Conservation (phyloP, 2,329 filamentous ascomycete genomes). For the Coniochaeta sp. region DNA sequence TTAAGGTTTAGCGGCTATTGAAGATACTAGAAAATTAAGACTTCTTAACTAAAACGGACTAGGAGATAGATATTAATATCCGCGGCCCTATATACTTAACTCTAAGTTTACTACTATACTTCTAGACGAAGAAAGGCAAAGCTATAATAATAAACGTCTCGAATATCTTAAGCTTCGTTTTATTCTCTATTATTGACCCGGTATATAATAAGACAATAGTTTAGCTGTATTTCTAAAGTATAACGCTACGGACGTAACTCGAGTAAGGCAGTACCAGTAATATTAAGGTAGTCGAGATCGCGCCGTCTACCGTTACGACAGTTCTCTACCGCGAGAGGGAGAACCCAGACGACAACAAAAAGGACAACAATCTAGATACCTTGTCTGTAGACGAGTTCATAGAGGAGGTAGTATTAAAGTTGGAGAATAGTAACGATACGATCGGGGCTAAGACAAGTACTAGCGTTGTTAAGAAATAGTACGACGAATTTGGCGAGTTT, state of each 20-base stretch:
- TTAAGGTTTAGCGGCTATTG: slow-evolving; percentile 48
- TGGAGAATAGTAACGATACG: slow-evolving; percentile 38
- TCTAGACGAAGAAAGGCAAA: slow-evolving; percentile 32
- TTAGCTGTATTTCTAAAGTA: slow-evolving; percentile 48
- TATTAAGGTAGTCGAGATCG: slow-evolving; percentile 46
- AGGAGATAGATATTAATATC: slow-evolving; percentile 53
- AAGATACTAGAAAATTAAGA: slow-evolving; percentile 28
- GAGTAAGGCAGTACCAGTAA: slow-evolving; percentile 21
- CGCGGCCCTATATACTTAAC: slow-evolving; percentile 50
- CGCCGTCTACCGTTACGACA: slow-evolving; percentile 45
- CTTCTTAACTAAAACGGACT: slow-evolving; percentile 42
- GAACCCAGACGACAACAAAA: slow-evolving; percentile 53
- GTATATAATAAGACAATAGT: slow-evolving; percentile 55
- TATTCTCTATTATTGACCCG: slow-evolving; percentile 45
- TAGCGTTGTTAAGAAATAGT: slow-evolving; percentile 36
- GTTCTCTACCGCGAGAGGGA: slow-evolving; percentile 47
- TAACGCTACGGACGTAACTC: slow-evolving; percentile 47
- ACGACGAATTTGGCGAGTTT: slow-evolving; percentile 25
- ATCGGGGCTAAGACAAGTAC: slow-evolving; percentile 26
- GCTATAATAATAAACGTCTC: slow-evolving; percentile 46
- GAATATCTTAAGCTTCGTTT: slow-evolving; percentile 44
- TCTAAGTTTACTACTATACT: slow-evolving; percentile 38
- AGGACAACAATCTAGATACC: slow-evolving; percentile 37
- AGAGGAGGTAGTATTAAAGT: slow-evolving; percentile 32
- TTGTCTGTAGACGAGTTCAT: slow-evolving; percentile 48